phyloP scores from a whole-genome alignment of 495 filamentous ascomycete genomes.

The Pyronema omphalodes region DNA sequence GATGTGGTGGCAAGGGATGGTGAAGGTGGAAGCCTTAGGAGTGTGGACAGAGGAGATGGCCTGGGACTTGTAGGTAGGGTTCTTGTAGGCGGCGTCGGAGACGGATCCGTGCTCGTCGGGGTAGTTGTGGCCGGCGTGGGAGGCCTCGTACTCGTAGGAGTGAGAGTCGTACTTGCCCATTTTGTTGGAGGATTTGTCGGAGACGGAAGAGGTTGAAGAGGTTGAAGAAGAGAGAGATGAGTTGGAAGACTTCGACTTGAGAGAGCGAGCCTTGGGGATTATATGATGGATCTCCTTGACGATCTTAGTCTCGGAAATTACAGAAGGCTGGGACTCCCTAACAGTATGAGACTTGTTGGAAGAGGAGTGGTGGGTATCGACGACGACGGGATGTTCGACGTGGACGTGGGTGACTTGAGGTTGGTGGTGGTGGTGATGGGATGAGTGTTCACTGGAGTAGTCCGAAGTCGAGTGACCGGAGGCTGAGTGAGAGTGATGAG shows the following conservation, averaged over 20 bases:
- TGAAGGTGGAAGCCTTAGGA: slow-evolving; percentile 58
- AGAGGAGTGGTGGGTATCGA: slow-evolving; percentile 8
- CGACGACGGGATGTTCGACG: slow-evolving; percentile 1
- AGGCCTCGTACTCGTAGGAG: slow-evolving; percentile 8
- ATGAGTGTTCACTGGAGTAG: slow-evolving; percentile 4
- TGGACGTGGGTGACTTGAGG: slow-evolving; percentile 2
- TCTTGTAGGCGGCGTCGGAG: neutral
- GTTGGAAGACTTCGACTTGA: neutral
- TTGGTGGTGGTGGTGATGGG: slow-evolving; percentile 19
- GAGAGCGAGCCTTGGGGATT: neutral
- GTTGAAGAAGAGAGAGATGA: neutral
- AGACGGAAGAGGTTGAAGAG: slow-evolving; percentile 6
- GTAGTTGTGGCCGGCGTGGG: neutral
- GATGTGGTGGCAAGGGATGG: slow-evolving; percentile 98
- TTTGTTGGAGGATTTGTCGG: slow-evolving; percentile 23
- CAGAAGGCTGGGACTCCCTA: neutral
- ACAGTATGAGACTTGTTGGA: slow-evolving; percentile 20
- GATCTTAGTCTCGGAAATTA: slow-evolving; percentile 4
- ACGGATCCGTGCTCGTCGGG: slow-evolving; percentile 11
- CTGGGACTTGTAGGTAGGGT: slow-evolving; percentile 13
- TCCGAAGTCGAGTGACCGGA: slow-evolving; percentile 2
- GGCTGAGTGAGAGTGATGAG: slow-evolving; percentile 9
- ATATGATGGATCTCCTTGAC: slow-evolving; percentile 1
- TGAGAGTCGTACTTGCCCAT: slow-evolving; percentile 24
- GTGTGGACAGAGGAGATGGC: slow-evolving; percentile 27